Evolutionary conservation across 805 yeast genomes (phyloP).

Genomic region (Komagataella kurtzmanii): DNA sequence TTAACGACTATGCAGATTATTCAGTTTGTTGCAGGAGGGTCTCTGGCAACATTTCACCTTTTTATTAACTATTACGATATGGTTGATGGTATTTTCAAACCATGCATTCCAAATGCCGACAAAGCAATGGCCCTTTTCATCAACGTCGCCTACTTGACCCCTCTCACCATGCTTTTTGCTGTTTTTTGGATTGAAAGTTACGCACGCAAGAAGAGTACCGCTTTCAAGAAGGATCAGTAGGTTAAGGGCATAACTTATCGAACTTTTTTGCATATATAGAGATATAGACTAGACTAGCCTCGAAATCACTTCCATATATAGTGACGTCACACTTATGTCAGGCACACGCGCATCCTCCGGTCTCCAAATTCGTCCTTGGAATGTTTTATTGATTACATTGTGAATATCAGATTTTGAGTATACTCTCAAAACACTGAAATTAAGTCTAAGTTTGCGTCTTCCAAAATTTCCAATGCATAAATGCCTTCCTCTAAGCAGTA

Average conservation of each 20-base stretch:
- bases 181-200: slow-evolving; percentile 53
- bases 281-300: neutral
- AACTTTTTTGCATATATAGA: neutral
- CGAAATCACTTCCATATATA: neutral
- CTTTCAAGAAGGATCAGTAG: neutral
- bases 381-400: neutral
- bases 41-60: slow-evolving; percentile 49
- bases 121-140: slow-evolving; percentile 49
- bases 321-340: neutral
- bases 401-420: neutral
- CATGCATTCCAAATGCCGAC: slow-evolving; percentile 44
- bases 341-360: neutral
- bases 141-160: slow-evolving; percentile 53
- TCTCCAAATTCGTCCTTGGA: neutral
- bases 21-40: slow-evolving; percentile 59
- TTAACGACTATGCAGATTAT: slow-evolving; percentile 57
- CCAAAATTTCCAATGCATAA: neutral
- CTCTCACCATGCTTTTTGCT: slow-evolving; percentile 52
- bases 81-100: slow-evolving; percentile 22
- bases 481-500: neutral
- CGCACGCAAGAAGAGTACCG: slow-evolving; percentile 12
- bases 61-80: slow-evolving; percentile 47
- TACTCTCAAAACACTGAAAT: neutral
- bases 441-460: neutral
- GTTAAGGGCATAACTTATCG: neutral